Base-by-base conservation (phyloP, 257 asterid genomes). In the Solanum pinnatisectum region DNA sequence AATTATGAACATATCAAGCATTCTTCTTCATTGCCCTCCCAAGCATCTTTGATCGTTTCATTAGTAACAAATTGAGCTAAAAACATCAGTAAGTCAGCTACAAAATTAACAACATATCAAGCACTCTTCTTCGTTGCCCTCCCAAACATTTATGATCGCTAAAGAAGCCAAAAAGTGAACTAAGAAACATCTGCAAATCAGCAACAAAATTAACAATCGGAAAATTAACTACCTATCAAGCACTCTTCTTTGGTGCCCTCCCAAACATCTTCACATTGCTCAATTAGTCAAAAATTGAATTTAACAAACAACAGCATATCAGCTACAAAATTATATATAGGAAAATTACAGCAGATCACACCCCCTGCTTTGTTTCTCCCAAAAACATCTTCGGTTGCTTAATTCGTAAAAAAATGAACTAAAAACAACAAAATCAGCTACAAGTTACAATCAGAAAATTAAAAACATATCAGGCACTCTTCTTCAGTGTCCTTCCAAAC, bases 221-320 rank as follows among this genome's bases (percentile, higher is more conserved):
- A 32, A 32, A 7, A 15, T 32, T 68, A 12, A 32, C 6, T 15
- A 0, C 9, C 16, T 49, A 49, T 49, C 59, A 30, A 68, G 23
- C 22, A 68, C 89, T 87, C 67, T 87, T 77, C 86, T 87, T 87
- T 49, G 86, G 86, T 30, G 86, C 65, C 88, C 86, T 87, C 67
- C 3, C 35, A 44, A 87, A 35, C 89, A 94, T 94, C 94, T 85
- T 49, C 67, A n/a, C 30, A 71, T 70, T 40, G 27, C 60, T 37
- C 63, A n/a, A 40, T 18, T 8, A 60, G 37, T 68, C 40, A 60
- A 79, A 86, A 60, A 32, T 35, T 44, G 36, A 88, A 67, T 84
- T 60, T 84, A 73, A 65, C 27, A 40, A 37, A 32, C 79, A 72
- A 39, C 46, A 4, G n/a, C 27, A 15, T 23, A 71, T 15, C 12